Base-by-base conservation (phyloP, 257 asterid species). In the Solanum sitiens region DNA sequence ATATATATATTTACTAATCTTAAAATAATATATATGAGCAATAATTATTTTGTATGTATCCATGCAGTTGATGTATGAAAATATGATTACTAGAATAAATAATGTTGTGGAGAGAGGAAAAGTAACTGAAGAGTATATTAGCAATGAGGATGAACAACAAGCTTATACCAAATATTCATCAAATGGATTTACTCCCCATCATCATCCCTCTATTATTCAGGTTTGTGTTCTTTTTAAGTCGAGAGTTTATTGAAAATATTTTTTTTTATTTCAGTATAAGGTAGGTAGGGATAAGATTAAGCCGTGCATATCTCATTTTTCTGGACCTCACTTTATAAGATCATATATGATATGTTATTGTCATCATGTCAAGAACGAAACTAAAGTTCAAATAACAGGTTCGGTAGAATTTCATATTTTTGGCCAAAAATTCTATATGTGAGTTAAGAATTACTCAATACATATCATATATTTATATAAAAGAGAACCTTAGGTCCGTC, bases 251-350 rank as follows among this genome's bases (percentile, higher is more conserved):
- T 53, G 3, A 53, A 53, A 53, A 53, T 18, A 53, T 6, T 16
- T 53, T 16, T 53, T 53, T 53, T 0, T 7, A 16, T 6, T 5
- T 53, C 0, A 2, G 3, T 53, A 53, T 53, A 53, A 53, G 63
- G 0, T 53, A 53, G 9, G 7, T 50, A 50, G n/a, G 10, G 6
- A 53, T 1, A 53, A 53, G n/a, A 53, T 6, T 4, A 9, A 53
- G 16, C 0, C 20, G 10, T 6, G 61, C 2, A 8, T 40, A 40
- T 40, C 4, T 53, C 16, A 53, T 53, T 16, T 53, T 53, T 53
- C 1, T 53, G 0, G 3, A 53, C 0, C 11, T 53, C 4, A 53
- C 23, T 53, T 53, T 53, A 0, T 53, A 53, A 18, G 0, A 53
- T 18, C 10, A 53, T 53, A 53, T 0, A 53, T 53, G 3, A 53